Evolutionary conservation across 257 asterid genomes (phyloP), one percentile per base, ranked within the genome.

Genomic region (Jaltomata sinuosa): DNA sequence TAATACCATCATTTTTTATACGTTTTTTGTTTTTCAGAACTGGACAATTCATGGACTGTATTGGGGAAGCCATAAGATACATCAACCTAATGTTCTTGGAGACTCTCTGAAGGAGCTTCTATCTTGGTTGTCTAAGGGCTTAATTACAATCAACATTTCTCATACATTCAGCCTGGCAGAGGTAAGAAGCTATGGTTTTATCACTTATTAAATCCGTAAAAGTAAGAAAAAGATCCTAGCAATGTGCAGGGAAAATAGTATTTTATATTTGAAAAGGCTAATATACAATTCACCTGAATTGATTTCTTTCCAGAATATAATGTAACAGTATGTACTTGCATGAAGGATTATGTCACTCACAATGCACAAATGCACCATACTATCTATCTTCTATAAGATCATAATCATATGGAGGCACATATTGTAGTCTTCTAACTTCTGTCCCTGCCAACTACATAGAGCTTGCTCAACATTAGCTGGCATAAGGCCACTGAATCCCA

Each of bases 31-130:
- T 68, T 65, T 82, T 27, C 91, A 97, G 99, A 95, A 95, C 87
- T 97, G 98, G 98, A 97, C 98, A 1, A 69, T 97, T 88, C 98
- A 95, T 69, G 99, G 99, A 71, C 90, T 97, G 32, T 97, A 92
- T 84, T 97, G 99, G 99, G 98, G 98, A 87, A 97, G 99, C 86
- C 87, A 97, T 83, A 91, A 47, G 84, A 91, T 92, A 47, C 91
- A 97, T 83, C 88, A 84, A 84, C 98, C 97, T 10, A 85, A 6
- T 27, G 93, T 93, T 84, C 94, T 95, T 32, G 90, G 91, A 79
- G 97, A 97, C 87, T 97, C 99, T 45, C 91, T 93, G 7, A 90
- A 92, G 81, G 98, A 97, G 91, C 90, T 95, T 54, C 89, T 97
- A 16, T 92, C 98, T 47, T 97, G 97, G 99, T 64, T 93, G 89